Evolutionary conservation across 371 early-diverging fungal genomes (phyloP).

Genomic region (Mucor ambiguus): DNA sequence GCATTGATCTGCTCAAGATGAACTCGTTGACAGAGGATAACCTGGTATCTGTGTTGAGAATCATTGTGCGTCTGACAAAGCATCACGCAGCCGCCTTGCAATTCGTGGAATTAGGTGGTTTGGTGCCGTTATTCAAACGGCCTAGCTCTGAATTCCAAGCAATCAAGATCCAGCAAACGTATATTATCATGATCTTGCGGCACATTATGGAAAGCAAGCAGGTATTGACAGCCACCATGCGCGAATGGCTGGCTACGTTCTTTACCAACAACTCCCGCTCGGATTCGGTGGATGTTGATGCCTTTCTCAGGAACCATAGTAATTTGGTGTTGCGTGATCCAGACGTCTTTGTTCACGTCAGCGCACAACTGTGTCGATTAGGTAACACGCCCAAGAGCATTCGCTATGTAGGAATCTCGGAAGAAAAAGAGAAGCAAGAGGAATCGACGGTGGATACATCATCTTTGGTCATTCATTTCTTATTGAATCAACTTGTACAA

Average conservation of each 20-base stretch:
- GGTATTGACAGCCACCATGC: constrained; percentile 66
- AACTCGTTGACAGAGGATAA: constrained; percentile 46
- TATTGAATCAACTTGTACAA: constrained; percentile 14
- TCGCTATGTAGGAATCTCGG: constrained; percentile 1
- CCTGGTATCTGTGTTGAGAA: constrained; percentile 63
- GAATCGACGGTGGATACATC: neutral
- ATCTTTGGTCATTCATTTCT: constrained; percentile 15
- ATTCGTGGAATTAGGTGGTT: constrained; percentile 64
- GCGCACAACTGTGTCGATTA: constrained; percentile 12
- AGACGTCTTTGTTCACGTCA: constrained; percentile 11
- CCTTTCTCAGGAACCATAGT: constrained; percentile 11
- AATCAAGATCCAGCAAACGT: constrained; percentile 63
- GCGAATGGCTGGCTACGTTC: constrained; percentile 65
- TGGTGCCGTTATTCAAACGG: constrained; percentile 54
- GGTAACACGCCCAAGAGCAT: neutral
- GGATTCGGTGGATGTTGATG: neutral
- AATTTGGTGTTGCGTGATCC: constrained; percentile 18
- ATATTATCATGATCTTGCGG: constrained; percentile 77
- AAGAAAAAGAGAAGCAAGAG: neutral
- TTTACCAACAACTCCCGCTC: neutral
- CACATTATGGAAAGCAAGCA: constrained; percentile 75
- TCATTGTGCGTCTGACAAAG: constrained; percentile 78
- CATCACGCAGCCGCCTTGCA: constrained; percentile 52
- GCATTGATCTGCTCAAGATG: constrained; percentile 42
- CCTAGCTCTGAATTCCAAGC: constrained; percentile 41